Conservation (phyloP, 208 protist genomes). For the Crithidia acanthocephali region DNA sequence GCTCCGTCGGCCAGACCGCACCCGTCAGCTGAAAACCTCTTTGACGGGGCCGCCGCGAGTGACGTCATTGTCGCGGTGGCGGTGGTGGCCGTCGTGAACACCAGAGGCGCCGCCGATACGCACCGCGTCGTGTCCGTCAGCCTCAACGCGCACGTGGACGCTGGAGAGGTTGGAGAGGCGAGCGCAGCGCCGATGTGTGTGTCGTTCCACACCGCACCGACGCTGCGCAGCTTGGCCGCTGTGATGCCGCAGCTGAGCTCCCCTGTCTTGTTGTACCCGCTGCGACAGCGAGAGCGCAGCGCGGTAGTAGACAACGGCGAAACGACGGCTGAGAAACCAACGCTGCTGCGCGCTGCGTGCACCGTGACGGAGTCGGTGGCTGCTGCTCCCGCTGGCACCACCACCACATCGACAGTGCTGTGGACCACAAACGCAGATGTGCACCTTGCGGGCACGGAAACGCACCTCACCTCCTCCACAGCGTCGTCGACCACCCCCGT, state of each 20-base stretch:
- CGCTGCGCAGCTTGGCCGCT: slow-evolving; percentile 31
- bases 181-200: neutral
- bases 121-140: slow-evolving; percentile 28
- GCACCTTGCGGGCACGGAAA: neutral
- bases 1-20: neutral
- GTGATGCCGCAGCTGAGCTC: slow-evolving; percentile 42
- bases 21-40: slow-evolving; percentile 40
- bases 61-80: slow-evolving; percentile 33
- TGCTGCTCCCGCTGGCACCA: neutral
- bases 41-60: slow-evolving; percentile 38
- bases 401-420: slow-evolving; percentile 19
- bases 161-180: neutral
- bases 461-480: neutral
- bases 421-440: slow-evolving; percentile 28
- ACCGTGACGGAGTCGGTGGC: slow-evolving; percentile 21
- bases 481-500: neutral
- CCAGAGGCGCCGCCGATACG: slow-evolving; percentile 23
- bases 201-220: slow-evolving; percentile 28
- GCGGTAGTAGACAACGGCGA: neutral
- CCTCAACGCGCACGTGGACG: neutral
- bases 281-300: neutral
- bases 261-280: slow-evolving; percentile 23
- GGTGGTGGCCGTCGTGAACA: slow-evolving; percentile 28
- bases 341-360: slow-evolving; percentile 17
- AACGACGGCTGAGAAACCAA: neutral